These are phyloP conservation scores for Phytopythium litorale DNA, from an alignment of 352 stramenopile species.

Conservation along the genomic window DNA sequence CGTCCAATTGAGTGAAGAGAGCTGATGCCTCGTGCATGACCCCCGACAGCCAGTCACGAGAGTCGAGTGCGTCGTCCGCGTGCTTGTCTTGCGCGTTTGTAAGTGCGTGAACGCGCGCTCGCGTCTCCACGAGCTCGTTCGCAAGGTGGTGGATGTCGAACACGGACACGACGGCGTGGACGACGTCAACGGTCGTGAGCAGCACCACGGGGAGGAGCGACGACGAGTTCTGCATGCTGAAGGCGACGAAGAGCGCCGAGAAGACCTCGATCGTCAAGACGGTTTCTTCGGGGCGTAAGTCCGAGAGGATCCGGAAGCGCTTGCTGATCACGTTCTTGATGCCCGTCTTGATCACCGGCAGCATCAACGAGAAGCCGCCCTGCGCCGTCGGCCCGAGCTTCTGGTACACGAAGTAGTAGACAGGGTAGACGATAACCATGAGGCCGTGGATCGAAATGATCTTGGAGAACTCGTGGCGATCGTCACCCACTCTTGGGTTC, in stretches of 20 bases:
- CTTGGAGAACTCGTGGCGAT: conserved; percentile 12
- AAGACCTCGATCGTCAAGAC: conserved; percentile 21
- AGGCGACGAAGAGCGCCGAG: conserved; percentile 29
- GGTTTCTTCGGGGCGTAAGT: conserved; percentile 16
- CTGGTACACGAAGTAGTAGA: conserved; percentile 20
- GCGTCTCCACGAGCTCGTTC: neutral
- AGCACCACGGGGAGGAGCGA: conserved; percentile 21
- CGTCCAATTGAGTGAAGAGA: no score
- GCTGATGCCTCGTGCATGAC: no score
- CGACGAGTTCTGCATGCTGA: conserved; percentile 35
- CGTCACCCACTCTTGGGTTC: conserved; percentile 1
- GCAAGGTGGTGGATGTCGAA: conserved; percentile 9
- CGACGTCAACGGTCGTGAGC: conserved; percentile 20
- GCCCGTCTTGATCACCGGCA: conserved; percentile 17
- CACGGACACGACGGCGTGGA: conserved; percentile 10
- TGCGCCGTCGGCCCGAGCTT: conserved; percentile 7
- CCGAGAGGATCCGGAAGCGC: conserved; percentile 10
- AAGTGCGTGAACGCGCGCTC: neutral
- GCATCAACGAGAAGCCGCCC: conserved; percentile 11
- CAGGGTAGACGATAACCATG: conserved; percentile 13
- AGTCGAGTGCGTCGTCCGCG: no score
- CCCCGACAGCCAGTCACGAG: no score
- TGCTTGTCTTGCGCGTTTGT: no score
- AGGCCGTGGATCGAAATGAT: conserved; percentile 13
- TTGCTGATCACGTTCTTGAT: conserved; percentile 18